These are phyloP conservation scores for Claviceps purpurea DNA, from an alignment of 2,329 filamentous ascomycete species.

Conservation along the genomic window DNA sequence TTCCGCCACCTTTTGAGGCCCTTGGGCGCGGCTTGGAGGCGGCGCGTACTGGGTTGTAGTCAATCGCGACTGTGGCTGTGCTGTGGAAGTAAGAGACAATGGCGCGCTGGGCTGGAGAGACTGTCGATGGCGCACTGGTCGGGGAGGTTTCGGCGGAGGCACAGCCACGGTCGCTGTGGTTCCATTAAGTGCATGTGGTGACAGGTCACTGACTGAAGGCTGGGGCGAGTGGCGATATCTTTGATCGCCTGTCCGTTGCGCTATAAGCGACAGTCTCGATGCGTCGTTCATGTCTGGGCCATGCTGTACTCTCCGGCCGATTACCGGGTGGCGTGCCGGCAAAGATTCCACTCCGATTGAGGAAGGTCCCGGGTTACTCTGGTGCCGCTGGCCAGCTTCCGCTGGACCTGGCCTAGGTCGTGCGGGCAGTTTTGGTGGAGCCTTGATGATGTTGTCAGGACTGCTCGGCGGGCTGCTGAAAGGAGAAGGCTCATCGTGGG, in stretches of 20 bases:
- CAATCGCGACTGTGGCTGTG: constrained; percentile 12
- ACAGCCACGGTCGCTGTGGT: constrained; percentile 1
- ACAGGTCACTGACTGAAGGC: constrained; percentile 18
- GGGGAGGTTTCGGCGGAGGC: constrained; percentile 31
- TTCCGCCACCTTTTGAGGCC: constrained; percentile 24
- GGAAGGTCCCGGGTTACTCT: constrained; percentile 11
- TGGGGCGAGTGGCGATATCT: constrained; percentile 37
- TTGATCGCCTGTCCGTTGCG: constrained; percentile 29
- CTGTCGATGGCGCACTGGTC: constrained; percentile 18
- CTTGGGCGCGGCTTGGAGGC: constrained; percentile 17
- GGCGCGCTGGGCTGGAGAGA: constrained; percentile 9
- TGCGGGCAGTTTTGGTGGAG: constrained; percentile 34
- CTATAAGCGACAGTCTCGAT: constrained; percentile 22
- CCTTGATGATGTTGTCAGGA: constrained; percentile 39
- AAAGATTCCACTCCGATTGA: constrained; percentile 33
- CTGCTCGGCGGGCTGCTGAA: constrained; percentile 79
- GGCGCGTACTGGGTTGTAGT: constrained; percentile 16
- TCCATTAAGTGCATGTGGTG: constrained; percentile 5
- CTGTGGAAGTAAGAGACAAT: constrained; percentile 13
- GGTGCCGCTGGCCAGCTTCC: constrained; percentile 10
- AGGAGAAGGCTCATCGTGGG: constrained; percentile 47
- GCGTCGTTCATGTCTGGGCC: constrained; percentile 29
- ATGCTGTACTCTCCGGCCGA: constrained; percentile 29
- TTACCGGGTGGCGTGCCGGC: constrained; percentile 36
- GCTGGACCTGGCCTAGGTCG: constrained; percentile 32